These are phyloP conservation scores for Hypoxylon lenormandii DNA, from an alignment of 495 filamentous ascomycete species.

Conservation along the genomic window DNA sequence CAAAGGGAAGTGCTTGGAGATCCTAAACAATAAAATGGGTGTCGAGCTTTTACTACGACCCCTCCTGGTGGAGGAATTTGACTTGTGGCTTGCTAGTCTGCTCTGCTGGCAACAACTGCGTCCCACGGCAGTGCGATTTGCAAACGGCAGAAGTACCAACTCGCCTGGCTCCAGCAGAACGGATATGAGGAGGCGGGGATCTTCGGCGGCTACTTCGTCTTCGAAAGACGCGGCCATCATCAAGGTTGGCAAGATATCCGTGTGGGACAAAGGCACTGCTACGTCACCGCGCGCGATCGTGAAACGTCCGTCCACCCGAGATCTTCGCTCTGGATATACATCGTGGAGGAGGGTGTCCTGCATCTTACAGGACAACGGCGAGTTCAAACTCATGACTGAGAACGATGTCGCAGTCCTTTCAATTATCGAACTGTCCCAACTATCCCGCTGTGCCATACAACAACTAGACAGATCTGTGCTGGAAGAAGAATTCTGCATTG, in stretches of 20 bases:
- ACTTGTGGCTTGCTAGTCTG: slow-evolving; percentile 91
- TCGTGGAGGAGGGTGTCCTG: slow-evolving; percentile 90
- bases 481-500: slow-evolving; percentile 93
- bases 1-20: slow-evolving; percentile 78
- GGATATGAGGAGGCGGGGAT: slow-evolving; percentile 77
- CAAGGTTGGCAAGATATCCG: slow-evolving; percentile 93
- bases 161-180: slow-evolving; percentile 38
- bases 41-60: slow-evolving; percentile 81
- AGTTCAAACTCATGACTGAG: slow-evolving; percentile 89
- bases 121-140: slow-evolving; percentile 58
- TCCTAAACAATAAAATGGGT: slow-evolving; percentile 76
- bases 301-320: slow-evolving; percentile 61
- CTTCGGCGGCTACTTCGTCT: slow-evolving; percentile 61
- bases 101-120: slow-evolving; percentile 93
- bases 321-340: slow-evolving; percentile 55
- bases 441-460: slow-evolving; percentile 89
- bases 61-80: slow-evolving; percentile 77
- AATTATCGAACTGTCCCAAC: slow-evolving; percentile 86
- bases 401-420: slow-evolving; percentile 81
- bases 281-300: slow-evolving; percentile 66
- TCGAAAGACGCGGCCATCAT: slow-evolving; percentile 88
- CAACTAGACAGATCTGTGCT: slow-evolving; percentile 90
- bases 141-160: slow-evolving; percentile 42
- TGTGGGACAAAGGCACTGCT: slow-evolving; percentile 80
- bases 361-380: slow-evolving; percentile 93